phyloP scores from a whole-genome alignment of 129 eudicot genomes.

The Pulicaria dysenterica region DNA sequence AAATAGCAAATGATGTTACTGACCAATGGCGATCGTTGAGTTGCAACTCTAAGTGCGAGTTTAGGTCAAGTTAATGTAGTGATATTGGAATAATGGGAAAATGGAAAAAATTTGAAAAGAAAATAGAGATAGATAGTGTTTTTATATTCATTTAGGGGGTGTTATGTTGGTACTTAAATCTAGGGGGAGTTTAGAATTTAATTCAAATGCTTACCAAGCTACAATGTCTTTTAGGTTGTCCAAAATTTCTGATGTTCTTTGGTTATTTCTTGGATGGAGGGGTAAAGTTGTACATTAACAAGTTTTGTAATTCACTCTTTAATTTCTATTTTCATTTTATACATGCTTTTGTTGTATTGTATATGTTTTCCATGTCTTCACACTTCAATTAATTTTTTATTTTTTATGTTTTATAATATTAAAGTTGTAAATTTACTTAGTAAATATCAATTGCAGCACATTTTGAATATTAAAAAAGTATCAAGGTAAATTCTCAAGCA shows the following conservation, averaged over 20 bases:
- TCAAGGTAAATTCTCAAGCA: too few relatives aligned
- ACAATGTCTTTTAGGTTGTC: constrained; percentile 24
- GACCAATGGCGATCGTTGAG: constrained; percentile 43
- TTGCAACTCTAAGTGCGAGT: constrained; percentile 18
- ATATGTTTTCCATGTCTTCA: constrained; percentile 19
- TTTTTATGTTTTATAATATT: neutral
- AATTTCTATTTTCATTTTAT: constrained; percentile 16
- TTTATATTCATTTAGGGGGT: constrained; percentile 34
- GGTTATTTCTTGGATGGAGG: constrained; percentile 25
- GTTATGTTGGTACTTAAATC: constrained; percentile 17
- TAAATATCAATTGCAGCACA: neutral
- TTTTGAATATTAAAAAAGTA: neutral
- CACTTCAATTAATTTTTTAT: constrained; percentile 4
- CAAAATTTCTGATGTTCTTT: constrained; percentile 31
- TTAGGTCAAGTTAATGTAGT: constrained; percentile 27
- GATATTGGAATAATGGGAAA: constrained; percentile 13
- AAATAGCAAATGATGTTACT: constrained; percentile 59
- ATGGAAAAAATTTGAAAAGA: constrained; percentile 3
- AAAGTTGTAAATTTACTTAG: neutral
- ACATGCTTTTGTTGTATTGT: constrained; percentile 23
- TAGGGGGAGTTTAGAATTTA: constrained; percentile 1
- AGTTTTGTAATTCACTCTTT: constrained; percentile 46
- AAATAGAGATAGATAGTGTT: constrained; percentile 27
- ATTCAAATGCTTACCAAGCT: constrained; percentile 20
- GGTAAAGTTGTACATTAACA: constrained; percentile 51